Evolutionary conservation across 2,329 filamentous ascomycete species (phyloP).

Genomic region (Helicocarpus griseus): DNA sequence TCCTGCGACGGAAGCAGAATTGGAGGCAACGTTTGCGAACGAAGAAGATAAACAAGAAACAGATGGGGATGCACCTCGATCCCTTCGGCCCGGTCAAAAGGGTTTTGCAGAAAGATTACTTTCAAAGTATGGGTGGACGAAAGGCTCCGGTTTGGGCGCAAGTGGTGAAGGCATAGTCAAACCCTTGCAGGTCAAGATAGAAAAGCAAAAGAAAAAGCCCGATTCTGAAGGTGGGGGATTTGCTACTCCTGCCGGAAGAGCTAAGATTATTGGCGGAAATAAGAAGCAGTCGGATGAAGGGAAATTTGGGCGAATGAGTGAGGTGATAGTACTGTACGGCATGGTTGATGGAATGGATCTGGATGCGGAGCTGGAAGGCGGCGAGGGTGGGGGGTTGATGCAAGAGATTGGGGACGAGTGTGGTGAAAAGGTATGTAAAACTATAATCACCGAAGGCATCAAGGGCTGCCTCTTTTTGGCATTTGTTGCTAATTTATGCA

Average conservation of each 20-base stretch:
- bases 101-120: slow-evolving; percentile 83
- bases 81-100: slow-evolving; percentile 64
- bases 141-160: slow-evolving; percentile 79
- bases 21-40: slow-evolving; percentile 38
- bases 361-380: slow-evolving; percentile 60
- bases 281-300: slow-evolving; percentile 42
- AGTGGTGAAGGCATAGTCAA: slow-evolving; percentile 73
- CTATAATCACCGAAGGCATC: neutral
- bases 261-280: slow-evolving; percentile 72
- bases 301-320: slow-evolving; percentile 64
- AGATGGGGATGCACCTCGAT: slow-evolving; percentile 38
- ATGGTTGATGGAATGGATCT: slow-evolving; percentile 85
- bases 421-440: slow-evolving; percentile 54
- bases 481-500: slow-evolving; percentile 6
- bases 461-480: slow-evolving; percentile 4
- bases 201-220: slow-evolving; percentile 70
- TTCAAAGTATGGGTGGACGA: slow-evolving; percentile 87
- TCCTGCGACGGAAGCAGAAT: slow-evolving; percentile 44
- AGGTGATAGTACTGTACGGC: slow-evolving; percentile 69
- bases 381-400: slow-evolving; percentile 55
- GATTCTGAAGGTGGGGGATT: slow-evolving; percentile 73
- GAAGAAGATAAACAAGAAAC: slow-evolving; percentile 26
- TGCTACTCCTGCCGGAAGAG: slow-evolving; percentile 57
- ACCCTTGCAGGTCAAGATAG: slow-evolving; percentile 71
- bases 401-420: slow-evolving; percentile 97